Evolutionary conservation across 352 stramenopile genomes (phyloP).

Genomic region (Phytophthora ohioensis): DNA sequence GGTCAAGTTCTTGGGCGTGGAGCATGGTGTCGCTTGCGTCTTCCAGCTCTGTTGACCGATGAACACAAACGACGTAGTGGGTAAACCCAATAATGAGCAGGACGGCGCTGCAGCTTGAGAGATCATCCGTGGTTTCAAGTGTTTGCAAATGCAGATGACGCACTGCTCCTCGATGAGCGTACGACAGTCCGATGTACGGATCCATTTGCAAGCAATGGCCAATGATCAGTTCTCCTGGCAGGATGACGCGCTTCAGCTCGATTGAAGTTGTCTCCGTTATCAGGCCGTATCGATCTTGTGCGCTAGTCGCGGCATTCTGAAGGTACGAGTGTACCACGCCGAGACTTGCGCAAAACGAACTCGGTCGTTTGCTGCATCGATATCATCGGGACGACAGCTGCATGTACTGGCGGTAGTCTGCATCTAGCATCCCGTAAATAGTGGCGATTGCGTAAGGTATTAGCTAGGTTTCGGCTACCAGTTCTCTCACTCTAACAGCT

Average conservation of each 20-base stretch:
- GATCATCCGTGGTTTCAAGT: not conserved
- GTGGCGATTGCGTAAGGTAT: not conserved
- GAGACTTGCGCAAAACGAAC: slow-evolving; percentile 13
- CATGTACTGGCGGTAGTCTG: not conserved
- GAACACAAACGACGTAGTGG: not conserved
- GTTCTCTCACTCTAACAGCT: not conserved
- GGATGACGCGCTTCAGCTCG: slow-evolving; percentile 24
- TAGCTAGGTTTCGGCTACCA: not conserved
- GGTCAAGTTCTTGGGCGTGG: slow-evolving; percentile 28
- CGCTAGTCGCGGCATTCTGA: slow-evolving; percentile 21
- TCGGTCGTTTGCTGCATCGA: slow-evolving; percentile 7
- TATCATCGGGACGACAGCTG: not conserved
- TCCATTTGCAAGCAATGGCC: slow-evolving; percentile 3
- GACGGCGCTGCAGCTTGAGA: not conserved
- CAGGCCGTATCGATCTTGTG: not conserved
- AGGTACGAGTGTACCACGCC: slow-evolving; percentile 7
- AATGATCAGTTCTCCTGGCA: slow-evolving; percentile 26
- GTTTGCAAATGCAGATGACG: not conserved
- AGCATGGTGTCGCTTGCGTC: slow-evolving; percentile 16
- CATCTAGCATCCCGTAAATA: slow-evolving; percentile 1
- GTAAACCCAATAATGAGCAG: slow-evolving; percentile 22
- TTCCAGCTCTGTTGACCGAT: slow-evolving; percentile 12
- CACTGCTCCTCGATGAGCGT: slow-evolving; percentile 5
- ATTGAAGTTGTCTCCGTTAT: slow-evolving; percentile 12
- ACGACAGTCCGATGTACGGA: slow-evolving; percentile 3